Evolutionary conservation across 306 rosid genomes (phyloP).

Genomic region (Rubus parviflorus): DNA sequence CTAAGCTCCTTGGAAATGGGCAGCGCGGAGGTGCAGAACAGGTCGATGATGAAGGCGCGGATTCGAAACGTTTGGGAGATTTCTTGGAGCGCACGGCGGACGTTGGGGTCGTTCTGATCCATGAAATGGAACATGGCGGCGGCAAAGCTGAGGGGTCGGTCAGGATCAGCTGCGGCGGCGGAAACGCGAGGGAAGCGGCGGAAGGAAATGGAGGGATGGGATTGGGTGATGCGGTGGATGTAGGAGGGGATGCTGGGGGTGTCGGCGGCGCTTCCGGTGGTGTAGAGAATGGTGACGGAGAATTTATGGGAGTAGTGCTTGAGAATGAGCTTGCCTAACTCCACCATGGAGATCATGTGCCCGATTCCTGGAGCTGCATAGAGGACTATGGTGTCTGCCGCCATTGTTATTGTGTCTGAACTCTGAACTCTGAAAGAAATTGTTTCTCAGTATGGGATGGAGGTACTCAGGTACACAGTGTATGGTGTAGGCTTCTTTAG

Average conservation of each 20-base stretch:
- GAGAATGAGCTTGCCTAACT: slow-evolving; percentile 39
- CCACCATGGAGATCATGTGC: slow-evolving; percentile 39
- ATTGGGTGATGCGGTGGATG: slow-evolving; percentile 21
- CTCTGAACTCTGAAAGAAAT: too few species aligned
- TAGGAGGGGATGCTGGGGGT: slow-evolving; percentile 14
- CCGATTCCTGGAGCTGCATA: slow-evolving; percentile 38
- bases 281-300: slow-evolving; percentile 33
- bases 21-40: slow-evolving; percentile 28
- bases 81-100: slow-evolving; percentile 11
- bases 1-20: slow-evolving; percentile 1
- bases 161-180: neutral
- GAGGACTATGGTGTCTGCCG: slow-evolving; percentile 12
- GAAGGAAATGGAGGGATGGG: slow-evolving; percentile 39
- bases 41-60: slow-evolving; percentile 29
- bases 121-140: slow-evolving; percentile 8
- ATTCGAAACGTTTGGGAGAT: slow-evolving; percentile 17
- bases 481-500: too few species aligned
- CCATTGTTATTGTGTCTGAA: neutral
- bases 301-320: slow-evolving; percentile 12
- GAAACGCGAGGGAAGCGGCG: slow-evolving; percentile 15
- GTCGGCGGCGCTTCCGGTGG: slow-evolving; percentile 9
- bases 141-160: neutral
- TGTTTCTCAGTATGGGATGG: too few species aligned
- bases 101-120: slow-evolving; percentile 17
- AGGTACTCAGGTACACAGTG: too few species aligned